Evolutionary conservation across 2,329 filamentous ascomycete genomes (phyloP), one percentile per base, ranked within the genome.

Genomic region (Cordyceps militaris): DNA sequence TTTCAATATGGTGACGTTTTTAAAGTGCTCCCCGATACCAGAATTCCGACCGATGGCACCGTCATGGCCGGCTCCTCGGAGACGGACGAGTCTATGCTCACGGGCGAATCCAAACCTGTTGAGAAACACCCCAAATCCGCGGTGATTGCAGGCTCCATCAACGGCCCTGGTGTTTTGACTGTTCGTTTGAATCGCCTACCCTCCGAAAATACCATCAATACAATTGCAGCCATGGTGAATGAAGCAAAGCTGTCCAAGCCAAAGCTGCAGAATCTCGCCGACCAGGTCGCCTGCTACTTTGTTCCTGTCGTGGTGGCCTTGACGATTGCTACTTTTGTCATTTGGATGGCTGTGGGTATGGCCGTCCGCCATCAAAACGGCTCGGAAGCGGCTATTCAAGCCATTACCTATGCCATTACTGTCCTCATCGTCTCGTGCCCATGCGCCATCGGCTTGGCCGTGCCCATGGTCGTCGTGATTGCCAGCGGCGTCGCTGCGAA

Each of bases 381-480:
- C 16, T 72, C 74, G 0, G 72, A 78, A 46, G 81, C 86, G 1
- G 72, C 76, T 0, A 76, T 83, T 1, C 73, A 79, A 21, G 86
- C 88, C 0, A 79, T 89, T 46, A 89, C 86, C 0, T 92, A 89
- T 59, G 78, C 83, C 1, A 89, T 93, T 57, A 80, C 88, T 0
- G 85, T 87, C 0, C 77, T 91, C 3, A 84, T 88, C 16, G 83
- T 93, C 0, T 91, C 88, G 0, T 94, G 89, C 62, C 89, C 89
- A 0, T 93, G 89, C 57, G 89, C 88, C 0, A 82, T 94, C 46
- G 88, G 87, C 0, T 76, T 82, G 0, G 87, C 87, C 0, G 86
- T 91, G 0, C 89, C 89, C 0, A 90, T 92, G 86, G 88, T 92
- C 1, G 71, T 91, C 11, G 82, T 91, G 0, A 84, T 92, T 46